These are phyloP conservation scores for Talaromyces sp. DNA, from an alignment of 2,329 filamentous ascomycete genomes.

Conservation along the genomic window DNA sequence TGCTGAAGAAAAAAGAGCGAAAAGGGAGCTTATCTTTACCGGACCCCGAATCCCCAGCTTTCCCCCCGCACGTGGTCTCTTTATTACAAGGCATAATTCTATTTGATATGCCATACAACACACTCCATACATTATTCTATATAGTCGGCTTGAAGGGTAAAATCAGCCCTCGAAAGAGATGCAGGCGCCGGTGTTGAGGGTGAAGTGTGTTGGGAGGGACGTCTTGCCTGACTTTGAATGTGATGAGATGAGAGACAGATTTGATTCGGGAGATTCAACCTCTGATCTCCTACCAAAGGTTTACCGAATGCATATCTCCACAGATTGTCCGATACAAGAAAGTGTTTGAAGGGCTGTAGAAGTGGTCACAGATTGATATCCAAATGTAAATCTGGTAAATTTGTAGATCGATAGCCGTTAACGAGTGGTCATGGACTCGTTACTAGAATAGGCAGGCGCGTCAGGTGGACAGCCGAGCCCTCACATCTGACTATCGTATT, in stretches of 20 bases:
- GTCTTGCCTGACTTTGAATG: no score
- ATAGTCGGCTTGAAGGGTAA: no score
- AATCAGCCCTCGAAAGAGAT: no score
- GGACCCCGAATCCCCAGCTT: not conserved
- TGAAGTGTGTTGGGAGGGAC: no score
- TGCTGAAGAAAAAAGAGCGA: not conserved
- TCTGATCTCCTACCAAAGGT: not conserved
- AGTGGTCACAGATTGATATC: not conserved
- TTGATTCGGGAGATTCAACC: no score
- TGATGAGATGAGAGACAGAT: no score
- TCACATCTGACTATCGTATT: not conserved
- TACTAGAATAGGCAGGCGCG: not conserved
- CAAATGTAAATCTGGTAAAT: not conserved
- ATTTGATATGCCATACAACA: no score
- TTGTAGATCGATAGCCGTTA: not conserved
- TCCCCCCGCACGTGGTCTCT: no score
- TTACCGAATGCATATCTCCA: not conserved
- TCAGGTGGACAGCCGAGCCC: not conserved
- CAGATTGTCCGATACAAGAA: not conserved
- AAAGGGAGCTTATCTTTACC: not conserved
- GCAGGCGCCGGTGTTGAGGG: no score
- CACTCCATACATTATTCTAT: no score
- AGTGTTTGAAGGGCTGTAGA: not conserved
- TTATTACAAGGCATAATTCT: no score
- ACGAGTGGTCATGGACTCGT: not conserved